A percentile compares a stretch with the other conserved stretches of the same genome.
These are phyloP conservation scores for Paramecium sexaurelia DNA, from an alignment of 73 alveolate species.

Conservation along the genomic window DNA sequence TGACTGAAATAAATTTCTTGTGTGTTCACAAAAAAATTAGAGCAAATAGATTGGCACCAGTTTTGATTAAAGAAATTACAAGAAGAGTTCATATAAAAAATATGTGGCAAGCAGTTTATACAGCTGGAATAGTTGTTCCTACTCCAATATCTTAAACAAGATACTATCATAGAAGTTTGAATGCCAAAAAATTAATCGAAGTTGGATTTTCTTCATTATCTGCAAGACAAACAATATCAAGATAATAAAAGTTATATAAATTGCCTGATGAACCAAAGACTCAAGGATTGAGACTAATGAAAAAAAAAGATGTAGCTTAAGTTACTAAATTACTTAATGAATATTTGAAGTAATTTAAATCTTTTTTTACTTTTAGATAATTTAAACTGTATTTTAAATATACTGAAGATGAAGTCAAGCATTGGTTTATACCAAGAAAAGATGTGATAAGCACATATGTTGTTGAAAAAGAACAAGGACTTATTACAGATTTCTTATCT, in stretches of 20 bases:
- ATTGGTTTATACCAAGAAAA: constrained; percentile 87
- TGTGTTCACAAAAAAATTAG: constrained; percentile 98
- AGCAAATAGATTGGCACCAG: constrained; percentile 97
- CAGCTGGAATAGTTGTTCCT: constrained; percentile 93
- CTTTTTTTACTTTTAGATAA: not conserved
- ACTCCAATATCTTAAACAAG: constrained; percentile 86
- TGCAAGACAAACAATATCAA: constrained; percentile 81
- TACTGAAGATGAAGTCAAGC: constrained; percentile 85
- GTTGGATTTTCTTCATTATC: constrained; percentile 82
- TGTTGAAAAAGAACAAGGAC: constrained; percentile 85
- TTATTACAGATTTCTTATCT: constrained; percentile 95
- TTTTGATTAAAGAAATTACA: constrained; percentile 94
- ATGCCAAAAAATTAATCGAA: constrained; percentile 97
- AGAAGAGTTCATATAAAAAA: constrained; percentile 94
- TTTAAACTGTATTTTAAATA: constrained; percentile 75
- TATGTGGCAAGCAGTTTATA: constrained; percentile 97
- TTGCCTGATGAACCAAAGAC: constrained; percentile 89
- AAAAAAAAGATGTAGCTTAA: constrained; percentile 84
- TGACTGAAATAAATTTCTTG: constrained; percentile 98
- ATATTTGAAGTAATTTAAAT: constrained; percentile 67
- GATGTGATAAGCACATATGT: constrained; percentile 91
- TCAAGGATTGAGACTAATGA: constrained; percentile 89
- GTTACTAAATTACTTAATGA: constrained; percentile 78
- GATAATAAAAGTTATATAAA: constrained; percentile 80
- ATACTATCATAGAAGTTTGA: constrained; percentile 96